phyloP scores from a whole-genome alignment of 192 early-diverging fungal species.

The Rhizophagus sp. region DNA sequence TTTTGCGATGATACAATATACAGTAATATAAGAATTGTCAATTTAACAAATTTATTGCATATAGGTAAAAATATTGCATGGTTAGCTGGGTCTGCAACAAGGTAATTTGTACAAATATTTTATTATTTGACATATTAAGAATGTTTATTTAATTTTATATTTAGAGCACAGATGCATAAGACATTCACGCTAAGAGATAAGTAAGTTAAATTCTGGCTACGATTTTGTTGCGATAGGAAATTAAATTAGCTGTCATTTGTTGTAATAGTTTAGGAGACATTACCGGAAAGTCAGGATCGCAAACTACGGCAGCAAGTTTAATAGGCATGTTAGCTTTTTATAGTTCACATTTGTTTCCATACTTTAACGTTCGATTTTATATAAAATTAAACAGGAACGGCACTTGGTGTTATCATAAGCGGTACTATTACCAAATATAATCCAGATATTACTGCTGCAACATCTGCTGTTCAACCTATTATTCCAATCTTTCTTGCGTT shows the following conservation, averaged over 20 bases:
- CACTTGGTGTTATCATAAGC: constrained; percentile 44
- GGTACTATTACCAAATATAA: constrained; percentile 47
- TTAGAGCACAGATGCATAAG: constrained; percentile 76
- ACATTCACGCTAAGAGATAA: constrained; percentile 74
- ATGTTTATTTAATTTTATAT: background rate
- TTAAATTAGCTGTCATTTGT: background rate
- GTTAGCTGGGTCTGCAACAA: constrained; percentile 78
- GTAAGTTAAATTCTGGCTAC: constrained; percentile 32
- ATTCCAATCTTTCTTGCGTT: constrained; percentile 63
- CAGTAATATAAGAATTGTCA: background rate
- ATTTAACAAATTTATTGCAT: background rate
- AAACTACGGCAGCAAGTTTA: constrained; percentile 79
- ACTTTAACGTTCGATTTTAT: constrained; percentile 30
- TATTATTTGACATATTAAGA: background rate
- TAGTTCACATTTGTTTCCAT: constrained; percentile 29
- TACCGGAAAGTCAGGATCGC: constrained; percentile 82
- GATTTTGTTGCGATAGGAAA: background rate
- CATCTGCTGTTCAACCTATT: constrained; percentile 38
- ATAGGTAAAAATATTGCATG: constrained; percentile 79
- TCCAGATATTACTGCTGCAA: background rate
- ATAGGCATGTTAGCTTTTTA: constrained; percentile 61
- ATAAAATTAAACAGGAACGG: constrained; percentile 35
- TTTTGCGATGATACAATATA: background rate
- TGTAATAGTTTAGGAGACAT: constrained; percentile 69
- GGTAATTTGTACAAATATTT: constrained; percentile 26